Conservation (phyloP, 2,329 filamentous ascomycete genomes). For the Paradendryphiella salina region DNA sequence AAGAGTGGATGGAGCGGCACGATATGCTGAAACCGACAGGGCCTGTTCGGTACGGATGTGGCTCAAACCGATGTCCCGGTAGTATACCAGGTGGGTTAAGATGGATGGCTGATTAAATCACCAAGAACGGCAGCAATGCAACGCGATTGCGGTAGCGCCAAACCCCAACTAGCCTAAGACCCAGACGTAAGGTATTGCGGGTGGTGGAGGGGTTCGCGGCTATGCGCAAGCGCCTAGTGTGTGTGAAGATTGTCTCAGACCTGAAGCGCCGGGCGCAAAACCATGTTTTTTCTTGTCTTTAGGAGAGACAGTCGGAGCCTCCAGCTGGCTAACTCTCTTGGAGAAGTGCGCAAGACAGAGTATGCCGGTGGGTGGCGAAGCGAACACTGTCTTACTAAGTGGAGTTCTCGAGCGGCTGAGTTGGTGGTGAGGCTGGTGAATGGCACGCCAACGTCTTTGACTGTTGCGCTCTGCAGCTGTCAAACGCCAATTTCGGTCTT, state of each 20-base stretch:
- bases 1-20: conserved; percentile 36
- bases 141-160: conserved; percentile 31
- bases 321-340: conserved; percentile 21
- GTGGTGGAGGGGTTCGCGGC: conserved; percentile 26
- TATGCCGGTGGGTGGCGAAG: conserved; percentile 30
- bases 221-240: conserved; percentile 41
- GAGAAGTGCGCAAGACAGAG: conserved; percentile 25
- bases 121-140: conserved; percentile 25
- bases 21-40: conserved; percentile 44
- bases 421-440: conserved; percentile 3
- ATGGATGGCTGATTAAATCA: conserved; percentile 35
- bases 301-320: conserved; percentile 24
- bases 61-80: conserved; percentile 42
- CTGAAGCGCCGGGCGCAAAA: conserved; percentile 46
- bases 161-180: conserved; percentile 24
- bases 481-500: neutral
- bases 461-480: neutral
- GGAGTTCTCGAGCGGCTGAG: conserved; percentile 3
- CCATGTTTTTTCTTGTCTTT: conserved; percentile 36
- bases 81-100: conserved; percentile 38
- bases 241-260: conserved; percentile 48
- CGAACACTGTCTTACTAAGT: conserved; percentile 18
- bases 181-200: conserved; percentile 23
- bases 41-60: conserved; percentile 36
- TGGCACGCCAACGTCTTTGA: neutral